These are phyloP conservation scores for Pythium rhizo-oryzae DNA, from an alignment of 352 stramenopile species.

Conservation along the genomic window DNA sequence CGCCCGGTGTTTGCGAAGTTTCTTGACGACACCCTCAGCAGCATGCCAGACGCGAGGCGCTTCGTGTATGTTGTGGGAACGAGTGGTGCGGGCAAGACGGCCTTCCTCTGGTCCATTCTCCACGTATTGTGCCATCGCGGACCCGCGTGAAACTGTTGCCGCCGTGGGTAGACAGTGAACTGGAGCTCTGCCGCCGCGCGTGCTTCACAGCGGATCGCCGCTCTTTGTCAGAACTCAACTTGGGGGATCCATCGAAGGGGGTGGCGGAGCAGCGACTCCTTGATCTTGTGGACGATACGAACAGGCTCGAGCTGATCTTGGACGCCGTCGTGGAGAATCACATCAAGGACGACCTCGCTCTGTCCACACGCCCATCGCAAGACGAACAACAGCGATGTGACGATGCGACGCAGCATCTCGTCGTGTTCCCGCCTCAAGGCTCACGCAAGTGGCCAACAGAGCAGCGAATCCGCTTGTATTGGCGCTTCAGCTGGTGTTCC, in stretches of 20 bases:
- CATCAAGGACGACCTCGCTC: too few species aligned
- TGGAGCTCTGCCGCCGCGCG: neutral
- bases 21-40: neutral
- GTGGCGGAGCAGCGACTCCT: too few species aligned
- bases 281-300: too few species aligned
- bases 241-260: conserved; percentile 3
- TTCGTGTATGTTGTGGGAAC: neutral
- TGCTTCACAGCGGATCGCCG: neutral
- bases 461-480: too few species aligned
- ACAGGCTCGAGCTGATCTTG: too few species aligned
- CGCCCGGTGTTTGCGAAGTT: neutral
- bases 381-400: too few species aligned
- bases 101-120: neutral
- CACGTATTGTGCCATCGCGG: neutral
- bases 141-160: neutral
- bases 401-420: too few species aligned
- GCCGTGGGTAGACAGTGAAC: neutral
- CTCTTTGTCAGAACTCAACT: neutral
- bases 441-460: too few species aligned
- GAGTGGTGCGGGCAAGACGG: neutral
- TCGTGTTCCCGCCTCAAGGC: too few species aligned
- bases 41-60: neutral
- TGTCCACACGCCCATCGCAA: too few species aligned
- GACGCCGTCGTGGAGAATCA: too few species aligned
- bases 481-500: too few species aligned